Conservation (phyloP, 345 rosid genomes). For the Euphorbia tirucalli region DNA sequence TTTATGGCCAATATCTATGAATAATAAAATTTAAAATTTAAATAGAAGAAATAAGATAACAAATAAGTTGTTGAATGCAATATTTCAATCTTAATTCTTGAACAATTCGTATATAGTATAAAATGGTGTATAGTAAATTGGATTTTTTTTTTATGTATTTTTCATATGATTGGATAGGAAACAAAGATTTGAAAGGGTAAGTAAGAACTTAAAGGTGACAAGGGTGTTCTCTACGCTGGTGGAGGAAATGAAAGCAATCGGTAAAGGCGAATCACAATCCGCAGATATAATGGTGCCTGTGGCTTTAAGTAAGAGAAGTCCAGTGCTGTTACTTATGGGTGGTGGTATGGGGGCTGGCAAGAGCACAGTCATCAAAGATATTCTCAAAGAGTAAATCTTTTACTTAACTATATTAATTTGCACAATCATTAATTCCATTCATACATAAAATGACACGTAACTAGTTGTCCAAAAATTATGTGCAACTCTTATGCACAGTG, state of each 20-base stretch:
- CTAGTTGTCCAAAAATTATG: background rate
- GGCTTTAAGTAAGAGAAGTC: slow-evolving; percentile 79
- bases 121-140: background rate
- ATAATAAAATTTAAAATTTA: too few relatives aligned
- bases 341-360: slow-evolving; percentile 99
- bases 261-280: slow-evolving; percentile 56
- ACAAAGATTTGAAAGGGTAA: slow-evolving; percentile 79
- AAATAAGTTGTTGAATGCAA: background rate
- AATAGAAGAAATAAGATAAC: too few relatives aligned
- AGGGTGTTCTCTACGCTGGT: slow-evolving; percentile 71
- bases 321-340: slow-evolving; percentile 88
- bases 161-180: slow-evolving; percentile 42
- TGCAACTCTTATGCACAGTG: background rate
- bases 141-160: too few relatives aligned
- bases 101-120: background rate
- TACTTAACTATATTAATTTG: background rate
- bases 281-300: slow-evolving; percentile 91
- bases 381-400: slow-evolving; percentile 69
- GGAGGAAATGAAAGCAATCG: slow-evolving; percentile 91
- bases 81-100: background rate
- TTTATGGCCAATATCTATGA: too few relatives aligned
- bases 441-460: too few relatives aligned
- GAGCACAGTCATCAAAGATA: slow-evolving; percentile 93
- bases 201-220: slow-evolving; percentile 74
- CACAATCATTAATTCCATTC: too few relatives aligned